Base-by-base conservation (phyloP, 2,329 filamentous ascomycete genomes). In the Proliferodiscus dingleyae region DNA sequence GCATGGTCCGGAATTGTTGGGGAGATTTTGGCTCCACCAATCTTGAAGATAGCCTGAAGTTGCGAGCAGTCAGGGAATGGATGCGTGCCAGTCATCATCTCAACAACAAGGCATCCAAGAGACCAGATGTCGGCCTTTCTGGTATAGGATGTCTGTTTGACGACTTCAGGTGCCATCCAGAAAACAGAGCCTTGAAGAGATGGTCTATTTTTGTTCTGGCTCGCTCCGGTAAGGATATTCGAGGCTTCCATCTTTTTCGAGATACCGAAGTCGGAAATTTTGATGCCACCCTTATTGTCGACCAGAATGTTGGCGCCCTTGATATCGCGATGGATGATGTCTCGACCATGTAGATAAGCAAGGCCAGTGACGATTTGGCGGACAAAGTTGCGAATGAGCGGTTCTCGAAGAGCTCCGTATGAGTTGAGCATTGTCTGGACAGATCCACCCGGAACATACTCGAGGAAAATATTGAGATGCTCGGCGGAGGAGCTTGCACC, bases 91-190 rank as follows among this genome's bases (percentile, higher is more conserved):
- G 93, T 97, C 76, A 97, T 95, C 93, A 98, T 98, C 72, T 98
- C 93, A 19, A 98, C 91, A 11, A 98, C 89, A 41, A 98, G 74
- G 65, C 93, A 98, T 26, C 93, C 93, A 19, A 98, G 78, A 37
- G 89, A 95, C 93, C 93, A 98, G 58, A 98, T 98, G 62, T 98
- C 93, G 11, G 93, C 93, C 71, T 97, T 97, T 69, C 91, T 89
- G 4, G 91, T 97, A 70, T 98, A 96, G 5, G 89, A 90, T 3
- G 91, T 97, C 69, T 97, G 93, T 61, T 93, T 93, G 52, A 98
- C 93, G 16, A 98, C 93, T 71, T 98, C 93, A 7, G 93, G 93
- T 1, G 93, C 93, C 93, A 98, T 98, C 93, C 93, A 98, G 71
- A 96, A 98, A 42, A 98, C 93, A 21, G 89, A 96, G 11, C 93